phyloP scores from a whole-genome alignment of 129 eudicot genomes.

The Cynara cardunculus region DNA sequence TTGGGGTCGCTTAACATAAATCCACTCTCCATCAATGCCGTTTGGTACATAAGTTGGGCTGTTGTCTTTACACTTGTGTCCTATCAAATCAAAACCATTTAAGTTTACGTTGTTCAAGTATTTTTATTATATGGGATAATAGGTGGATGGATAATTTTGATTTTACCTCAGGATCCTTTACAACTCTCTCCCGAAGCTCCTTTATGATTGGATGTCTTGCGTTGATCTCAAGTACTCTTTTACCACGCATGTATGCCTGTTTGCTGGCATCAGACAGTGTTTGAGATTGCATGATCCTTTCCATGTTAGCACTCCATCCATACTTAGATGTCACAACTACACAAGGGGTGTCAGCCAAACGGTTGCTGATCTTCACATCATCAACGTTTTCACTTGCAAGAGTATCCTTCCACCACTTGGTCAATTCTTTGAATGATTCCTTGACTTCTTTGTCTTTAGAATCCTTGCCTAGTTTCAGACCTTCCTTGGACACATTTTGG shows the following conservation, averaged over 20 bases:
- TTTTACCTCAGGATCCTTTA: constrained; percentile 77
- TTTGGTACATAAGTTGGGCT: constrained; percentile 84
- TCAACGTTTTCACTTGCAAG: constrained; percentile 83
- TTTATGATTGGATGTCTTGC: constrained; percentile 93
- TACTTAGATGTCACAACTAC: constrained; percentile 90
- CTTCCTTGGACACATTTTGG: constrained; percentile 97
- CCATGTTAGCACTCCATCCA: constrained; percentile 99
- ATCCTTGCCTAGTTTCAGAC: constrained; percentile 83
- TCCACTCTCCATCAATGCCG: constrained; percentile 87
- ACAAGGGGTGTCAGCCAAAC: constrained; percentile 93
- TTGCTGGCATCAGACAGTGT: constrained; percentile 80
- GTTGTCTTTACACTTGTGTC: constrained; percentile 65
- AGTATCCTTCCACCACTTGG: constrained; percentile 92
- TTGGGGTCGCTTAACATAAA: constrained; percentile 62
- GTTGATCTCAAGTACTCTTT: constrained; percentile 94
- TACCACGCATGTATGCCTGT: constrained; percentile 94
- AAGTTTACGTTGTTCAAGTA: background rate
- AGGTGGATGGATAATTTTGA: background rate
- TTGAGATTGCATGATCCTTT: constrained; percentile 94
- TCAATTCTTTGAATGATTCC: constrained; percentile 85
- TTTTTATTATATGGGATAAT: background rate
- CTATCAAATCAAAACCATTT: constrained; percentile 22
- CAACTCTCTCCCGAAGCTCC: constrained; percentile 88
- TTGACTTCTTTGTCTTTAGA: constrained; percentile 77
- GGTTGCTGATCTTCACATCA: constrained; percentile 94